Percentiles rank a stretch among this genome's conserved stretches.
Conservation (phyloP, 129 eudicot genomes). For the Helianthus annuus region DNA sequence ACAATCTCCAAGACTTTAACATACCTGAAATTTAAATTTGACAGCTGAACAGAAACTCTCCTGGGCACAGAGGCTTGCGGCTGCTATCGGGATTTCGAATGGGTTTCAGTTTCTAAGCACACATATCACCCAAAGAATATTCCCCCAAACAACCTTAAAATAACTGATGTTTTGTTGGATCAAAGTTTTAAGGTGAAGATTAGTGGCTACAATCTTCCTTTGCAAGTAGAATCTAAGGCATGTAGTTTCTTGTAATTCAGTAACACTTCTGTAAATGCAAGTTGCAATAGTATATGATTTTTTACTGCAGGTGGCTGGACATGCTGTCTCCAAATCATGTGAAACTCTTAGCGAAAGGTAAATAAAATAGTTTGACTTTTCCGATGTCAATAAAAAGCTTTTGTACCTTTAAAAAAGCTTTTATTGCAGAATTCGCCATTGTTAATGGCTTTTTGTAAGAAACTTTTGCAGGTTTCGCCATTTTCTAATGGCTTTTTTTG, state of each 20-base stretch:
- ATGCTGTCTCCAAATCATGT: too few relatives aligned
- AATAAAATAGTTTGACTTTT: too few relatives aligned
- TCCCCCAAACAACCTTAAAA: constrained; percentile 47
- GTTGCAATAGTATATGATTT: background rate
- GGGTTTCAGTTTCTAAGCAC: constrained; percentile 74
- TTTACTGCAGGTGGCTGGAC: too few relatives aligned
- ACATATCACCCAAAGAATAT: constrained; percentile 49
- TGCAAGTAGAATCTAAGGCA: constrained; percentile 38
- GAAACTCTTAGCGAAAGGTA: too few relatives aligned
- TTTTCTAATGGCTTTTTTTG: too few relatives aligned
- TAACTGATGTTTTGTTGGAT: constrained; percentile 62
- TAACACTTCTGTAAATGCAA: background rate
- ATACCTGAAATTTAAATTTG: constrained; percentile 21
- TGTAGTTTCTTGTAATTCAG: background rate
- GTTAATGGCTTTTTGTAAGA: too few relatives aligned
- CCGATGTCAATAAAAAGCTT: too few relatives aligned
- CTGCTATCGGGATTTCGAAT: constrained; percentile 56
- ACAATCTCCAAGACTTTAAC: background rate
- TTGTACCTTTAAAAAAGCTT: too few relatives aligned
- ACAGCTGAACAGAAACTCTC: constrained; percentile 52
- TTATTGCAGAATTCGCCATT: too few relatives aligned
- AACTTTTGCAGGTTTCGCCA: too few relatives aligned
- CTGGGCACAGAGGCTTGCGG: constrained; percentile 61
- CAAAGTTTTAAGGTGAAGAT: constrained; percentile 59
- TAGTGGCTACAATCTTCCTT: constrained; percentile 54